Conservation (phyloP, 2,329 filamentous ascomycete genomes). For the Paracoccidioides lutzii region DNA sequence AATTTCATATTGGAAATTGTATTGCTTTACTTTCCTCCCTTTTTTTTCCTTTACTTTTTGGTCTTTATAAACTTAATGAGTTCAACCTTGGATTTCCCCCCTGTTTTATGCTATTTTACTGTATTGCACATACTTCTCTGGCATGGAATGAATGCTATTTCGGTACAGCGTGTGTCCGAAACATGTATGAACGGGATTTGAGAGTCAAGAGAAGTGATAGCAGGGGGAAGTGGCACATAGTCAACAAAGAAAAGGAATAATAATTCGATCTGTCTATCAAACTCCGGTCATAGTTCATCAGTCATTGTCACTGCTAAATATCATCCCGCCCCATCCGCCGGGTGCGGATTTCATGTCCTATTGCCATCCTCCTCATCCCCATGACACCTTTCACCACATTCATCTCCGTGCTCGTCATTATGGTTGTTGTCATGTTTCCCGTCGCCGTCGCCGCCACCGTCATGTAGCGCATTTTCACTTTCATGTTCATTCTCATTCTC, state of each 20-base stretch:
- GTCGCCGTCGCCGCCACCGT: neutral
- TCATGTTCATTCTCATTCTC: constrained; percentile 1
- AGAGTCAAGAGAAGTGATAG: neutral
- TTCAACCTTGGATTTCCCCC: neutral
- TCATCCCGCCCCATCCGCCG: neutral
- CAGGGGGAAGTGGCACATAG: neutral
- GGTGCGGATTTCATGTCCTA: neutral
- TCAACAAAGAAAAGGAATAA: too few species aligned
- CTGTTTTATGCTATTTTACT: neutral
- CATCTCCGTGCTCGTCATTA: constrained; percentile 17
- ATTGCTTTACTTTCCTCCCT: constrained; percentile 4
- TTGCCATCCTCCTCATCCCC: constrained; percentile 1
- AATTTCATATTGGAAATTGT: constrained; percentile 15
- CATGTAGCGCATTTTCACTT: neutral
- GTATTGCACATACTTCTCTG: neutral
- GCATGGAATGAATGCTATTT: neutral
- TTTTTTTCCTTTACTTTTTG: constrained; percentile 6
- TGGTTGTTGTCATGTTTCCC: neutral
- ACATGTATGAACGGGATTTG: neutral
- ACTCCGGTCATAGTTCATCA: too few species aligned
- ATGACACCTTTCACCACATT: neutral
- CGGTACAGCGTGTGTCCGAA: neutral
- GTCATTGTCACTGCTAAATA: neutral
- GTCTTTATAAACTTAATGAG: neutral
- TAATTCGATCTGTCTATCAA: too few species aligned